Conservation (phyloP, 2,329 filamentous ascomycete species). For the Gyromitra esculenta region DNA sequence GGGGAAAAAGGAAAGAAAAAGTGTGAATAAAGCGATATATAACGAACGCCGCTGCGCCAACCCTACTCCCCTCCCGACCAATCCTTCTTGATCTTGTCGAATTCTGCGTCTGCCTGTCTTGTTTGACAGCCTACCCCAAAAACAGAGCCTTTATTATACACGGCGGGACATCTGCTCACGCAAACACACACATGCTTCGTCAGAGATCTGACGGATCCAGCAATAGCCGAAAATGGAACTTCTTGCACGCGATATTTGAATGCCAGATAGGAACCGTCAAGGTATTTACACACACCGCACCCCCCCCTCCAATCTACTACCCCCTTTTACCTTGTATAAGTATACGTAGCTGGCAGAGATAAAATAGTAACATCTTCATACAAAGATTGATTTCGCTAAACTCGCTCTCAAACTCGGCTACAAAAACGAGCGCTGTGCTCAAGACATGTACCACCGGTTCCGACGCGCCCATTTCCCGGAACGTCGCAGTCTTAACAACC, state of each 20-base stretch:
- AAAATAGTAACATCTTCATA: not conserved
- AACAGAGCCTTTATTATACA: not conserved
- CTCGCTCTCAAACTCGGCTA: constrained; percentile 50
- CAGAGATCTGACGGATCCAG: not conserved
- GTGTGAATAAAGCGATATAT: constrained; percentile 20
- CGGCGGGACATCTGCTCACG: not conserved
- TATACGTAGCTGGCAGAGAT: not conserved
- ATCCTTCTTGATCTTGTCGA: not conserved
- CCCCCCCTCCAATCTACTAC: not conserved
- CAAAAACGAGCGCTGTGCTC: constrained; percentile 50
- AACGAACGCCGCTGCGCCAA: not conserved
- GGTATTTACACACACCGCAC: not conserved
- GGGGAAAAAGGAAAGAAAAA: not conserved
- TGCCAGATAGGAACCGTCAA: constrained; percentile 45
- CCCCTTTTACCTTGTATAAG: not conserved
- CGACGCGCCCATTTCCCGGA: constrained; percentile 34
- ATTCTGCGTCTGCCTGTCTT: not conserved
- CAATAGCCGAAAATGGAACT: constrained; percentile 37
- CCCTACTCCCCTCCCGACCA: not conserved
- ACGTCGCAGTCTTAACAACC: not conserved
- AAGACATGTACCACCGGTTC: constrained; percentile 53
- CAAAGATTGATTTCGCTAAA: constrained; percentile 49
- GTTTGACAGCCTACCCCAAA: not conserved
- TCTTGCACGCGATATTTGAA: constrained; percentile 42
- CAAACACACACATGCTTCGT: constrained; percentile 22